These are phyloP conservation scores for Oryza australiensis DNA, from an alignment of 176 grass and related monocot genomes.

Conservation along the genomic window DNA sequence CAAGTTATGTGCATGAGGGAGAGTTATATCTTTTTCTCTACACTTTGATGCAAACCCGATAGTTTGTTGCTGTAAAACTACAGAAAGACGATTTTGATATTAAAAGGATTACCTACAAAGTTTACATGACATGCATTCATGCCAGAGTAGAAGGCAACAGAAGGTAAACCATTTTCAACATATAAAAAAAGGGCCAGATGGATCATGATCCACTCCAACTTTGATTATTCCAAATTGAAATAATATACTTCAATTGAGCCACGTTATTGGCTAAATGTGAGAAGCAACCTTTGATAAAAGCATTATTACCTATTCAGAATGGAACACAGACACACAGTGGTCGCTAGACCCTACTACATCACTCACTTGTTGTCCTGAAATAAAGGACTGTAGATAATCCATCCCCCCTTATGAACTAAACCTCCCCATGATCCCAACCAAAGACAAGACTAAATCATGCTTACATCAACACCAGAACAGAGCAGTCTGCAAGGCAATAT, in stretches of 20 bases:
- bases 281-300: not conserved
- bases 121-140: not conserved
- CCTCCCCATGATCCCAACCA: not conserved
- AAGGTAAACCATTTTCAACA: not conserved
- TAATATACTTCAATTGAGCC: not conserved
- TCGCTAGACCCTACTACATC: not conserved
- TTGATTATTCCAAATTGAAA: not conserved
- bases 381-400: not conserved
- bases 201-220: not conserved
- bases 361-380: not conserved
- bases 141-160: not conserved
- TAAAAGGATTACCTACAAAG: not conserved
- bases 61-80: not conserved
- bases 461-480: too few relatives aligned
- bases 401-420: not conserved
- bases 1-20: not conserved
- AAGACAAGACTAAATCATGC: not conserved
- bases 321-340: not conserved
- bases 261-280: not conserved
- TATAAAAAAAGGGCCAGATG: not conserved
- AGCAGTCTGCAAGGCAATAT: too few relatives aligned
- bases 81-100: not conserved
- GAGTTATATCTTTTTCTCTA: not conserved
- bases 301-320: not conserved
- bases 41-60: not conserved